These are phyloP conservation scores for Spathaspora passalidarum DNA, from an alignment of 805 yeast genomes.

Conservation along the genomic window DNA sequence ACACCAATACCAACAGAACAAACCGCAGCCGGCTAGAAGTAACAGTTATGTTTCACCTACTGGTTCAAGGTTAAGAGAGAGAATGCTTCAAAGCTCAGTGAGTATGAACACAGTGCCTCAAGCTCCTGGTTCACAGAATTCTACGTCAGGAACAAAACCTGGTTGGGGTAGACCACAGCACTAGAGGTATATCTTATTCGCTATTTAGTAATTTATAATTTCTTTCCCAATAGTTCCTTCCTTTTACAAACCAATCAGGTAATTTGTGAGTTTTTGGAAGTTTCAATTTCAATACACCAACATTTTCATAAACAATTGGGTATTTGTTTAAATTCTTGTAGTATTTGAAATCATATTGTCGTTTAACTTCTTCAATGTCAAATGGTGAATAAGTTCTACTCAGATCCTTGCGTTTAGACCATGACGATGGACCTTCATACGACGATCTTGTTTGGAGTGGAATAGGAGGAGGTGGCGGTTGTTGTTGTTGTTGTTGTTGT, in stretches of 20 bases:
- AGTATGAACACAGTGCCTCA: background rate
- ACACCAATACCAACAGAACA: constrained; percentile 16
- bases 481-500: constrained; percentile 7
- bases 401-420: constrained; percentile 3
- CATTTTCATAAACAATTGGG: constrained; percentile 30
- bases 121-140: background rate
- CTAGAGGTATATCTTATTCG: background rate
- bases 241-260: constrained; percentile 74
- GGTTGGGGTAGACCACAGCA: background rate
- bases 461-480: too few species aligned
- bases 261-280: constrained; percentile 62
- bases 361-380: constrained; percentile 7
- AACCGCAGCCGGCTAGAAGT: constrained; percentile 18
- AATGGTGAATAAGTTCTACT: constrained; percentile 10
- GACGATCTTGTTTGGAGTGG: constrained; percentile 1
- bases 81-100: constrained; percentile 17
- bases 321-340: constrained; percentile 40
- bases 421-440: constrained; percentile 8
- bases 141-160: background rate
- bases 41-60: constrained; percentile 23
- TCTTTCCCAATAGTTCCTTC: constrained; percentile 64
- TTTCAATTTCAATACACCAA: constrained; percentile 39
- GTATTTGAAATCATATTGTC: constrained; percentile 28
- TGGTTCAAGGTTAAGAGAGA: constrained; percentile 25
- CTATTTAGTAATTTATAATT: constrained; percentile 6